Evolutionary conservation across 345 rosid species (phyloP).

Genomic region (Populus pruinosa): DNA sequence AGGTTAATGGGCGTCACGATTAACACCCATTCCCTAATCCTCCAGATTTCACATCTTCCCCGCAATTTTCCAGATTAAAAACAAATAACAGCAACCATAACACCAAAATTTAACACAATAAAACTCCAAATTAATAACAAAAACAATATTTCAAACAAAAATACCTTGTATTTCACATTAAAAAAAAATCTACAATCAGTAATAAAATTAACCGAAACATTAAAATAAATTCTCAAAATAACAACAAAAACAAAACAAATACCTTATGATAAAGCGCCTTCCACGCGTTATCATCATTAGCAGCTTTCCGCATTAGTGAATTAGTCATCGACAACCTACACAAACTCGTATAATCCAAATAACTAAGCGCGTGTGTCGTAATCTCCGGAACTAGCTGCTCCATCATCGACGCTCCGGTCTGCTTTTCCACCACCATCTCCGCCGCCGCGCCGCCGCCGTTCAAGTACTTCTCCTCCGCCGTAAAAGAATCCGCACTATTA

Average conservation of each 20-base stretch:
- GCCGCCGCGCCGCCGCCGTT: conserved; percentile 25
- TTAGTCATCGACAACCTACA: conserved; percentile 97
- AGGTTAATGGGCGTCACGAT: not conserved
- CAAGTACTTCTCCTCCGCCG: not conserved
- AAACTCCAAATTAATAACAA: not conserved
- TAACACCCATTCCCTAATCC: not conserved
- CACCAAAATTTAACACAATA: not conserved
- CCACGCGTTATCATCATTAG: conserved; percentile 99
- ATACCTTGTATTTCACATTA: not conserved
- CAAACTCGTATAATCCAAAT: conserved; percentile 90
- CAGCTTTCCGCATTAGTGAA: conserved; percentile 96
- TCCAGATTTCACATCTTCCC: not conserved
- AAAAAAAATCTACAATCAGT: not conserved
- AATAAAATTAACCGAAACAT: not conserved
- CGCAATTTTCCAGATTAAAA: not conserved
- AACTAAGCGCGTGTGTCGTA: conserved; percentile 95
- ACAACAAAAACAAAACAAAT: not conserved
- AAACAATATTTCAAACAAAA: not conserved
- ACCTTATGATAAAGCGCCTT: conserved; percentile 97
- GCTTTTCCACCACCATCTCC: conserved; percentile 49
- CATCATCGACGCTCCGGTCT: conserved; percentile 93
- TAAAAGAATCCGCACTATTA: not conserved
- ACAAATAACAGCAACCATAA: not conserved
- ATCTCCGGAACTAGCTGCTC: conserved; percentile 99
- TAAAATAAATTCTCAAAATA: not conserved